Evolutionary conservation across 345 rosid genomes (phyloP), one percentile per base, ranked within the genome.

Genomic region (Anacardium occidentale): DNA sequence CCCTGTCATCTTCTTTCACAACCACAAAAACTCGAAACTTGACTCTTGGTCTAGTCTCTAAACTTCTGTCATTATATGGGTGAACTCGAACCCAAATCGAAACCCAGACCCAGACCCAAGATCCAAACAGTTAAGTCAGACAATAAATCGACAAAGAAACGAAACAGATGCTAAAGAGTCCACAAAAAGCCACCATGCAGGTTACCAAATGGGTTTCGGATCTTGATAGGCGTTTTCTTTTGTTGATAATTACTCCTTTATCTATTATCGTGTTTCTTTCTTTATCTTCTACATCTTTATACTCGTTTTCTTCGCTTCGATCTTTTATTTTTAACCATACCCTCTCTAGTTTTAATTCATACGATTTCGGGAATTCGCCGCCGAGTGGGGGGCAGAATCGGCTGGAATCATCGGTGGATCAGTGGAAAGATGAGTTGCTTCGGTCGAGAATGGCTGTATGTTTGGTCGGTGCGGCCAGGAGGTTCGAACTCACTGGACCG

Each of bases 401-500:
- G 51, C 37, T 1, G 10, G 20, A 48, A 15, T 1, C 78, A 66
- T 51, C 53, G 48, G 50, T 13, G 66, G 12, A 7, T 57, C 52
- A 59, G 68, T 10, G 65, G 78, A 60, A 6, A 48, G 78, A 66
- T 0, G 82, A 75, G 75, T 65, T 87, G 73, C 40, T 9, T 15
- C 80, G 73, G 67, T 77, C 94, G 72, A 89, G 82, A 68, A 88
- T 92, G 0, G 98, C 95, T 2, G 94, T 92, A 64, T 94, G 98
- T 80, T 84, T 94, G 83, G 98, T 92, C 0, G 98, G 98, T 48
- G 97, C 95, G 51, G 98, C 98, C 11, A 79, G 98, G 64, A 82
- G 97, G 76, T 94, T 94, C 67, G 98, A 92, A 83, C 76, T 94
- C 42, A 90, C 98, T 0, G 98, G 98, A 18, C 98, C 95, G 32